Evolutionary conservation across 2,329 filamentous ascomycete species (phyloP), one percentile per base, ranked within the genome.

Genomic region (Aspergillus versicolor): DNA sequence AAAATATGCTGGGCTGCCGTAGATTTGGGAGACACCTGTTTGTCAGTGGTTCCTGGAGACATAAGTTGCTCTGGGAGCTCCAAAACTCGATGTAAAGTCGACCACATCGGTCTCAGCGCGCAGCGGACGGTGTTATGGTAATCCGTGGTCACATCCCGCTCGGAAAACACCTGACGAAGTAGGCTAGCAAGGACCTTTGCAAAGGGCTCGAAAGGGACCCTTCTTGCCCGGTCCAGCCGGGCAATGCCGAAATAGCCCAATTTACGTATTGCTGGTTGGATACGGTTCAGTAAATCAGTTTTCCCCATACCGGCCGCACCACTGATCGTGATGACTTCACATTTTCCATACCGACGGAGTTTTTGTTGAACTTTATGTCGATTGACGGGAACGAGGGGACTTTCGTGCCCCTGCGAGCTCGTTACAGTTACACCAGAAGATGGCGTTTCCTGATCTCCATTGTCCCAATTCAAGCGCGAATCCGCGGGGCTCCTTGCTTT

Each of bases 61-160:
- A 78, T 77, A 49, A 79, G 61, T 74, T 93, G 95, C 65, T 93
- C 88, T 0, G 85, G 85, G 2, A 88, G 75, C 56, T 84, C 83
- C n/a, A 88, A 70, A 50, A 84, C 82, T 24, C 73, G 75, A 61
- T 84, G 81, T 27, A 88, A 72, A 5, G 81, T 75, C 27, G 75
- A 69, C 85, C 85, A 88, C 59, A 85, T 79, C 9, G 83, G 82
- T 46, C 78, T 78, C 4, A 87, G 74, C 44, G 81, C 81, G 13
- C 75, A 74, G 19, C 85, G 76, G 12, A 88, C 73, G 59, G 78
- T 81, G 57, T 84, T 79, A 63, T 88, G 85, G 58, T 87, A 87
- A 0, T 83, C 79, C 1, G 84, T 85, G 9, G 75, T 79, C 15
- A 88, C 81, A 68, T 88, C 84, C 37, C 82, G 80, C 65, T 88